Conservation (phyloP, 805 yeast species). For the Candida morakotiae region DNA sequence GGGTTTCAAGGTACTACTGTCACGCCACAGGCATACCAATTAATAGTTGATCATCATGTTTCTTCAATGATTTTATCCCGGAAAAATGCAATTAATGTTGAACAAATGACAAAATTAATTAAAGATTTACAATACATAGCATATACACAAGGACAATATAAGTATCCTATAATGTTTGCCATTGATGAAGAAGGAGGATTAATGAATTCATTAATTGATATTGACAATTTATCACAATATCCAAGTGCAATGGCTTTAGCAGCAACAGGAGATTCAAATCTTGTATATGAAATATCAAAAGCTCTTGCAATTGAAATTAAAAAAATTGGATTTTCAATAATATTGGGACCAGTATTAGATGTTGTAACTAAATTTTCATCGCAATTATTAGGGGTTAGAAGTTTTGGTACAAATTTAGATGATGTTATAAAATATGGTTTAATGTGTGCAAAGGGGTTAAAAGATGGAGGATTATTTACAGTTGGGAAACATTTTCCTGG, state of each 20-base stretch:
- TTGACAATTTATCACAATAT: conserved; percentile 48
- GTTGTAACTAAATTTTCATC: conserved; percentile 53
- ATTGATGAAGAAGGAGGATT: conserved; percentile 64
- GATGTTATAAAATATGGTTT: conserved; percentile 52
- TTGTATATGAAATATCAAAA: conserved; percentile 48
- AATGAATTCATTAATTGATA: conserved; percentile 56
- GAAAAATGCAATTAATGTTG: conserved; percentile 47
- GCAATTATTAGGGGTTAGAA: conserved; percentile 55
- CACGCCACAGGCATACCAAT: conserved; percentile 48
- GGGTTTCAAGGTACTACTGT: conserved; percentile 57
- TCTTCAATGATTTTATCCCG: conserved; percentile 49
- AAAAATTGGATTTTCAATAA: conserved; percentile 52
- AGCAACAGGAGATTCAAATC: conserved; percentile 46
- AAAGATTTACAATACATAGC: conserved; percentile 54
- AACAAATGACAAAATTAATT: conserved; percentile 47
- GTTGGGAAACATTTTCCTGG: conserved; percentile 69
- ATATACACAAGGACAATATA: conserved; percentile 40
- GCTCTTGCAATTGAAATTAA: conserved; percentile 52
- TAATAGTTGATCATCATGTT: conserved; percentile 48
- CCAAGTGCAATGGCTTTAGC: conserved; percentile 66
- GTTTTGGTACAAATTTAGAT: conserved; percentile 58
- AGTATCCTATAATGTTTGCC: conserved; percentile 52
- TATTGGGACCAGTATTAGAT: conserved; percentile 61
- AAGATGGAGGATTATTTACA: conserved; percentile 49
- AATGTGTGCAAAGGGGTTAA: conserved; percentile 50